Base-by-base conservation (phyloP, 2,329 filamentous ascomycete genomes). In the Fusarium pseudograminearum region DNA sequence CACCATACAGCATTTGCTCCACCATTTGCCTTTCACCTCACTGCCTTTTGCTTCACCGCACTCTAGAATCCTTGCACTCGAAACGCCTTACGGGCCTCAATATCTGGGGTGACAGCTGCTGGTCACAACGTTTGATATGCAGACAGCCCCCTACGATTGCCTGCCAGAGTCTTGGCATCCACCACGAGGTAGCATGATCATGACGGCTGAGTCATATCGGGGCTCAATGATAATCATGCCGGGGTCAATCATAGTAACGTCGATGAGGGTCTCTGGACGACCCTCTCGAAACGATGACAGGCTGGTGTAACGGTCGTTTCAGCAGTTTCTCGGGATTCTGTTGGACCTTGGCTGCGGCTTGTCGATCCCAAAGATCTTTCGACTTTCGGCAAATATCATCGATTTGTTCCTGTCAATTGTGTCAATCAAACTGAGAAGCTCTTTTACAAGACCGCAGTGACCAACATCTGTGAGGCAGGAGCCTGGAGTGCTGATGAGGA, bases 341-440 rank as follows among this genome's bases (percentile, higher is more conserved):
- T 52, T 82, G 79, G 52, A 80, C 76, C 67, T 83, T 83, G 41
- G 85, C 85, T 16, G 84, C 85, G 18, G 84, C 84, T 76, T 88
- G 85, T 69, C 72, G 73, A 68, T 88, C 85, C 86, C 86, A 89
- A 65, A 86, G 79, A 57, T 87, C 84, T 65, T 82, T 86, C 36
- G 86, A 88, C 76, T 88, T 88, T 65, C 81, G 77, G 76, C 87
- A 89, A 57, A 89, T 87, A 71, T 89, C 87, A 73, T 89, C 86
- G 68, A 89, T 89, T 81, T 89, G 87, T 78, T 88, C 86, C 87
- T 89, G 44, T 47, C 24, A 51, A 55, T 33, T 28, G 53, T 60
- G 72, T 76, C 60, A 75, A 67, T 57, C 58, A 53, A 58, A 24
- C 46, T 53, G 62, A 33, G 40, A 57, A 33, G 33, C 30, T 42